Evolutionary conservation across 257 asterid species (phyloP), one percentile per base, ranked within the genome.

Genomic region (Capsicum chinense): DNA sequence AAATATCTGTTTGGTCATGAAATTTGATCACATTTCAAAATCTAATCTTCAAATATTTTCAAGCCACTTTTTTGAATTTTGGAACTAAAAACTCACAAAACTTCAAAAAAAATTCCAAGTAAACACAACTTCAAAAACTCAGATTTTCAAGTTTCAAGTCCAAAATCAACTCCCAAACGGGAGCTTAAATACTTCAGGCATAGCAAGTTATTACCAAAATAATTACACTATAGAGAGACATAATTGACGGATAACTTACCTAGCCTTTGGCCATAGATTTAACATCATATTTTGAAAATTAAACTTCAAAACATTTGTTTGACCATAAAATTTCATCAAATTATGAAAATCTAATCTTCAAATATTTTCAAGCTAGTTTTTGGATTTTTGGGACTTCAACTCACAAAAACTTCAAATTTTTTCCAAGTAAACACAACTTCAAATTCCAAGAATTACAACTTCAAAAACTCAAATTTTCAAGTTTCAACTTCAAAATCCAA

Each of bases 401-500:
- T 39, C 44, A 39, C 44, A 39, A 39, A 4, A 39, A 39, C 44
- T 39, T 39, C 44, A 39, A 39, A 39, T 39, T 39, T 39, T 39
- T 39, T 39, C 44, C 44, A 39, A 39, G 44, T 39, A 39, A 21
- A 10, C 69, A 63, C 37, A 63, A 63, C 17, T 64, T 64, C 70
- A 26, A 26, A 11, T 26, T 64, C 17, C 5, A 63, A 11, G 11
- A 64, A 64, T 11, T 39, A 64, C 70, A 64, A 26, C 44, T 26
- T 37, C 44, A 64, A 26, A 63, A 26, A 33, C 44, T 64, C 71
- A 64, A 26, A 0, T 11, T 64, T 64, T 26, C 5, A 64, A 33
- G 44, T 64, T 33, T 10, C 71, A 64, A 26, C 71, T 64, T 26
- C 71, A 64, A 64, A 64, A 64, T 64, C 71, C 26, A 64, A 26